A percentile compares a stretch with the other conserved stretches of the same genome.
Conservation (phyloP, 176 grass and related monocot genomes). For the Raddia distichophylla region DNA sequence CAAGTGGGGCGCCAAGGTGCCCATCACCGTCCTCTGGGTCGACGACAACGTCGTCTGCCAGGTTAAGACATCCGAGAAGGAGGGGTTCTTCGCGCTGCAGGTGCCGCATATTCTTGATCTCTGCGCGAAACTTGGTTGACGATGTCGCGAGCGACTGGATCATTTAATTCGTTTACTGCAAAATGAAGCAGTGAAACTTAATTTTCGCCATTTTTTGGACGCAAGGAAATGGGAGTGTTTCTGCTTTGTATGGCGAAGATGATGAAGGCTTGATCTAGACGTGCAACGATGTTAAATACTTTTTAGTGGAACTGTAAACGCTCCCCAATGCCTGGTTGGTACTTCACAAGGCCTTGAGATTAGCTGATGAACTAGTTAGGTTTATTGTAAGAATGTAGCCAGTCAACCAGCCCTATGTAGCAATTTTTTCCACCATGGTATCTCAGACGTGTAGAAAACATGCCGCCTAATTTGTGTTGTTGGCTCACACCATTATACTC, state of each 20-base stretch:
- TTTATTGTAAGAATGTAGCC: not conserved
- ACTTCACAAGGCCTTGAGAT: slow-evolving; percentile 4
- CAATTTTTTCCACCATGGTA: not conserved
- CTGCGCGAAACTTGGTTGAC: not conserved
- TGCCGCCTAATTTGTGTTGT: not conserved
- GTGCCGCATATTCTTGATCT: slow-evolving; percentile 40
- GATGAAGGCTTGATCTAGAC: slow-evolving; percentile 6
- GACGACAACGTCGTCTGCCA: slow-evolving; percentile 96
- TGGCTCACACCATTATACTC: slow-evolving; percentile 7
- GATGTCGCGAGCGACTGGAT: not conserved
- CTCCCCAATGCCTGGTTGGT: slow-evolving; percentile 16
- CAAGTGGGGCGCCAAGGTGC: slow-evolving; percentile 95
- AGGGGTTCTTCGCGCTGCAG: slow-evolving; percentile 89
- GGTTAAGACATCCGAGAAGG: slow-evolving; percentile 92
- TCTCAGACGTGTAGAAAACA: not conserved
- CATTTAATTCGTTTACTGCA: not conserved
- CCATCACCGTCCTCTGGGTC: slow-evolving; percentile 86
- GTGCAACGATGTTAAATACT: not conserved
- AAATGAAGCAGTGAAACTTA: not conserved
- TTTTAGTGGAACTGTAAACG: not conserved
- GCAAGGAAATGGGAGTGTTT: not conserved
- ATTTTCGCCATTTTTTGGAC: not conserved
- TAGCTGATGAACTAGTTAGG: not conserved
- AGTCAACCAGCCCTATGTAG: not conserved
- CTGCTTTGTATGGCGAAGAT: not conserved